Evolutionary conservation across 805 yeast genomes (phyloP), one percentile per base, ranked within the genome.

Genomic region (Kodamaea kakaduensis): DNA sequence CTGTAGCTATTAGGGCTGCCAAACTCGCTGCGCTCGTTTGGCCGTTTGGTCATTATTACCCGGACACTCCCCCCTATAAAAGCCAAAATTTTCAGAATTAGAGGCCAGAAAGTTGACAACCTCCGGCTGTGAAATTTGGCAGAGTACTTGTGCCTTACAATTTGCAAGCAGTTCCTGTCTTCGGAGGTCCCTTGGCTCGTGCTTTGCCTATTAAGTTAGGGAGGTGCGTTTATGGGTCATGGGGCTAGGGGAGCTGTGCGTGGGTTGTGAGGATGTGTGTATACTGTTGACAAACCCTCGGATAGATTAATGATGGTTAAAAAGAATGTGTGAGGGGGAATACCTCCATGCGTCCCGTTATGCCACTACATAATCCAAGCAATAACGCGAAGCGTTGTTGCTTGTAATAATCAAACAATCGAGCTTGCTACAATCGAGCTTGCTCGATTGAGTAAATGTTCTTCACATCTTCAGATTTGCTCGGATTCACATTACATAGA

Each of bases 261-360:
- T 28, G 35, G 17, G 36, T 27, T 34, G 41, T 31, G 36, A 42
- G 45, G 47, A 36, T 49, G 52, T 53, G 46, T 40, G 47, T 42
- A 42, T 30, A 37, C 41, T 55, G 61, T 52, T 56, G 59, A 50
- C 42, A 45, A 47, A 43, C 33, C 42, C 52, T 46, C 55, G 69
- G 70, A 55, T 59, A 64, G 69, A 61, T 42, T 26, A 49, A 58
- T 47, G 27, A 63, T 62, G 70, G 56, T 59, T 64, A 61, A 47
- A 50, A 53, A 66, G 72, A 48, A 66, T 61, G 56, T 59, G 54
- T 51, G 45, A 39, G 56, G 52, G 64, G 56, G 23, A 56, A 52
- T 50, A 63, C 65, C 53, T 45, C 46, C 30, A 50, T 41, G 69
- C 60, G 52, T 66, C 72, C 72, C 72, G 72, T 66, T 63, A 64